phyloP scores from a whole-genome alignment of 192 early-diverging fungal genomes.

The Coemansia sp. region DNA sequence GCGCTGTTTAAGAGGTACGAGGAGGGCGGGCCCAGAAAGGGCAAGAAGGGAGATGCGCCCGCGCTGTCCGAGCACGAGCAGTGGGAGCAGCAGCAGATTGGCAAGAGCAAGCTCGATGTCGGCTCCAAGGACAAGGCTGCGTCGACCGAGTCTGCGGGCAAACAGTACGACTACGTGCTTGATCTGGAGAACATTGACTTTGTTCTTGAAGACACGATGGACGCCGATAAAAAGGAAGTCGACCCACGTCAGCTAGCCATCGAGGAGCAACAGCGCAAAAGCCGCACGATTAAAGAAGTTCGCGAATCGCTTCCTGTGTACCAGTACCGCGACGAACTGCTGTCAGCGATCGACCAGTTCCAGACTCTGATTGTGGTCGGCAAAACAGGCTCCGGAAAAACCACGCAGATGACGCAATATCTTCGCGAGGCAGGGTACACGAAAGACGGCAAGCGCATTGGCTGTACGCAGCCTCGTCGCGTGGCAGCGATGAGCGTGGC shows the following conservation, averaged over 20 bases:
- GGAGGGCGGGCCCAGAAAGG: slow-evolving; percentile 57
- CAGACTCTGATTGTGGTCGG: slow-evolving; percentile 95
- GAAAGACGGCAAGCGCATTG: slow-evolving; percentile 81
- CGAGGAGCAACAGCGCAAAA: slow-evolving; percentile 71
- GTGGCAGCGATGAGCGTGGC: slow-evolving; percentile 99
- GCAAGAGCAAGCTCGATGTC: slow-evolving; percentile 59
- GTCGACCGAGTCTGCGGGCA: slow-evolving; percentile 52
- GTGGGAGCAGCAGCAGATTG: slow-evolving; percentile 89
- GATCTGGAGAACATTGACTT: slow-evolving; percentile 93
- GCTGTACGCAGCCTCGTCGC: slow-evolving; percentile 97
- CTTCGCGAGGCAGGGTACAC: slow-evolving; percentile 94
- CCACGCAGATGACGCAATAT: slow-evolving; percentile 98
- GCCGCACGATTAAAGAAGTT: slow-evolving; percentile 53
- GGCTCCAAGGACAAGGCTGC: slow-evolving; percentile 58
- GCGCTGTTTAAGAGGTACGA: slow-evolving; percentile 89
- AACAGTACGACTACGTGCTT: slow-evolving; percentile 92
- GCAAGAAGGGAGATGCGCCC: slow-evolving; percentile 52
- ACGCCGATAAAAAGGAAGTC: slow-evolving; percentile 57
- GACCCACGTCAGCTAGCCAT: slow-evolving; percentile 61
- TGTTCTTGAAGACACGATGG: slow-evolving; percentile 71
- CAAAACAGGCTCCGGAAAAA: slow-evolving; percentile 98
- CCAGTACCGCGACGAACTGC: slow-evolving; percentile 77
- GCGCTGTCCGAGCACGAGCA: slow-evolving; percentile 76
- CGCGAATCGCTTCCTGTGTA: slow-evolving; percentile 88
- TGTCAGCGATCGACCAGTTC: slow-evolving; percentile 80